Conservation (phyloP, 1,284 basidiomycete species). For the Rhizoctonia solani region DNA sequence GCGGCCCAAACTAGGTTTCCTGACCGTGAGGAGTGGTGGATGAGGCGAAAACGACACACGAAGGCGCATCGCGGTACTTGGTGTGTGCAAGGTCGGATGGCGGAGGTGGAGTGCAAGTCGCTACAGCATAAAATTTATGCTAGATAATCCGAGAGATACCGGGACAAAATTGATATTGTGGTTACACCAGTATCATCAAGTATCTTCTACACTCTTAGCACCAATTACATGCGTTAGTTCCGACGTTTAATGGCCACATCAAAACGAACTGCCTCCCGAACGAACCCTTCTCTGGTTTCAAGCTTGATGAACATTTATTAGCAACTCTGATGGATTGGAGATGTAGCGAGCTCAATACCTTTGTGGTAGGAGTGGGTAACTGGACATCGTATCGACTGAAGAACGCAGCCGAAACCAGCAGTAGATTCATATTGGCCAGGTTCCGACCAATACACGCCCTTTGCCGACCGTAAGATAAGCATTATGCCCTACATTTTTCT, state of each 20-base stretch:
- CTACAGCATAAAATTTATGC: no score
- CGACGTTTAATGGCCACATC: background rate
- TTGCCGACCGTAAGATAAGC: background rate
- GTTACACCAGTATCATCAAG: no score
- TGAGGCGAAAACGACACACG: no score
- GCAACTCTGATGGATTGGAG: background rate
- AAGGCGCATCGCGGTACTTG: no score
- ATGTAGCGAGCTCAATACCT: slow-evolving; percentile 50
- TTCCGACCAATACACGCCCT: slow-evolving; percentile 50
- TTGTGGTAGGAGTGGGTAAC: slow-evolving; percentile 59
- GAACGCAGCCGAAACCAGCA: slow-evolving; percentile 74
- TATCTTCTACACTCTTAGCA: no score
- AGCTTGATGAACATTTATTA: background rate
- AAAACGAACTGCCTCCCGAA: background rate
- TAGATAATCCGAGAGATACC: no score
- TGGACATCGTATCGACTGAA: slow-evolving; percentile 72
- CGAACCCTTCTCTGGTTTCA: background rate
- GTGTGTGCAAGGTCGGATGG: no score
- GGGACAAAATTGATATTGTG: no score
- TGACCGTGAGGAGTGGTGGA: no score
- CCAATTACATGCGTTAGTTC: no score
- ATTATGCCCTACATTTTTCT: background rate
- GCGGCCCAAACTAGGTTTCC: no score
- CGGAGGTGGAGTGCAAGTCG: no score
- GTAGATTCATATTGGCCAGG: slow-evolving; percentile 72